phyloP scores from a whole-genome alignment of 2,329 filamentous ascomycete genomes.

The Leptosphaerulina australis region DNA sequence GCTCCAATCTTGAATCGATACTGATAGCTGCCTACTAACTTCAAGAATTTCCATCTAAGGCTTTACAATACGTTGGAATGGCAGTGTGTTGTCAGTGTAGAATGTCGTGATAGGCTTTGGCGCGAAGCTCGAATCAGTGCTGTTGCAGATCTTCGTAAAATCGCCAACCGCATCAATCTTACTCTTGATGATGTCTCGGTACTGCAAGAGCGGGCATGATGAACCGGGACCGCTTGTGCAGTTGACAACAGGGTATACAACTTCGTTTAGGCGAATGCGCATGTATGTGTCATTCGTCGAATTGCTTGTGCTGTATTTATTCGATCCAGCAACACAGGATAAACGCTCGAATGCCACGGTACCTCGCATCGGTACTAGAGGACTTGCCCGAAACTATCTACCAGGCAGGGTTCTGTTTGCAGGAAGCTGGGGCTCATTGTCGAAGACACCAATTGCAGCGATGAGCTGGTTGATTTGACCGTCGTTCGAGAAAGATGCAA shows the following conservation, averaged over 20 bases:
- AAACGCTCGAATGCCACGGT: slow-evolving; percentile 69
- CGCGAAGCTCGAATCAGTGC: slow-evolving; percentile 26
- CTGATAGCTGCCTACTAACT: neutral
- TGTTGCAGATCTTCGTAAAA: slow-evolving; percentile 56
- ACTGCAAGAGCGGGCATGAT: slow-evolving; percentile 41
- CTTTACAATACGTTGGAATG: slow-evolving; percentile 33
- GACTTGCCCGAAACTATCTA: slow-evolving; percentile 61
- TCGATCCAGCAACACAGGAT: slow-evolving; percentile 52
- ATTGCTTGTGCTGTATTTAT: slow-evolving; percentile 9
- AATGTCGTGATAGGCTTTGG: slow-evolving; percentile 32
- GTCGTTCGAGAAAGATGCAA: slow-evolving; percentile 69
- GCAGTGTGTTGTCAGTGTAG: slow-evolving; percentile 34
- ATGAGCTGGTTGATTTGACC: slow-evolving; percentile 69
- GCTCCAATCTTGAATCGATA: neutral
- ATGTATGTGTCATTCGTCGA: slow-evolving; percentile 52
- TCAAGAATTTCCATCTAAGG: slow-evolving; percentile 16
- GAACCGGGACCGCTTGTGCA: slow-evolving; percentile 61
- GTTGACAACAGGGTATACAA: slow-evolving; percentile 63
- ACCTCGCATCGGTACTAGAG: slow-evolving; percentile 67
- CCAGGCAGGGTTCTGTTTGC: slow-evolving; percentile 54
- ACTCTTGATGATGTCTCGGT: slow-evolving; percentile 49
- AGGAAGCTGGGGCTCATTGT: slow-evolving; percentile 59
- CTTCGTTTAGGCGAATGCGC: slow-evolving; percentile 66
- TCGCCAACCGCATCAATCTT: slow-evolving; percentile 57
- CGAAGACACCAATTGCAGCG: slow-evolving; percentile 66